phyloP scores from a whole-genome alignment of 306 rosid genomes.

The Begonia peltatifolia region DNA sequence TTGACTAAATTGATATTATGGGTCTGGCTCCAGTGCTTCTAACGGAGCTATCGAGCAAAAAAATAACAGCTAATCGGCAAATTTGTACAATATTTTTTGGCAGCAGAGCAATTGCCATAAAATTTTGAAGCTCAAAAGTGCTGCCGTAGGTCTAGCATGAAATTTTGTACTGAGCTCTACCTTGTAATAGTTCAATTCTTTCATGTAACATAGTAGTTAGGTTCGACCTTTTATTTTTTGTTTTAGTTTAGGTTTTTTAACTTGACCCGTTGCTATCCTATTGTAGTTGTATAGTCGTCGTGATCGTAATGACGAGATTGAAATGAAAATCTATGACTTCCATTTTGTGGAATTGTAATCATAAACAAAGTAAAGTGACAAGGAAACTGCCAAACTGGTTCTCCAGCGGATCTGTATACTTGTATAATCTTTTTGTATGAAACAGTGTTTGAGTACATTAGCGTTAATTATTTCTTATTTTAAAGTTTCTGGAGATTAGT shows the following conservation, averaged over 20 bases:
- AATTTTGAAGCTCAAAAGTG: neutral
- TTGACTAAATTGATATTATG: no score
- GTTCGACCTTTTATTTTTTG: no score
- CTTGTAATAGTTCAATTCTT: neutral
- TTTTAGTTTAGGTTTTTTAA: neutral
- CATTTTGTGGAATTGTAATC: slow-evolving; percentile 29
- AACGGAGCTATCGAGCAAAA: neutral
- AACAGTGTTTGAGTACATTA: no score
- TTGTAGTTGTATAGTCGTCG: slow-evolving; percentile 9
- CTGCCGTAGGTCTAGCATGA: neutral
- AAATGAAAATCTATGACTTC: slow-evolving; percentile 16
- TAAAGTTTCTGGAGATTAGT: no score
- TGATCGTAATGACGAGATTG: slow-evolving; percentile 21
- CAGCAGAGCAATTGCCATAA: neutral
- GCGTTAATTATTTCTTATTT: no score
- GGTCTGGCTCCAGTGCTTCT: no score
- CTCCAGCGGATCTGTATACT: no score
- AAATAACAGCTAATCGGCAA: neutral
- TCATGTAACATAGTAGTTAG: neutral
- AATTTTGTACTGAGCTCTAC: slow-evolving; percentile 1
- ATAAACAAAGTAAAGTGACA: slow-evolving; percentile 20
- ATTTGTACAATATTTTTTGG: neutral
- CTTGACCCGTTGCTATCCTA: neutral
- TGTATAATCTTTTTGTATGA: no score
- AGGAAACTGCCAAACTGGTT: no score